Evolutionary conservation across 768 basidiomycete species (phyloP).

Genomic region (Mycena amicta): DNA sequence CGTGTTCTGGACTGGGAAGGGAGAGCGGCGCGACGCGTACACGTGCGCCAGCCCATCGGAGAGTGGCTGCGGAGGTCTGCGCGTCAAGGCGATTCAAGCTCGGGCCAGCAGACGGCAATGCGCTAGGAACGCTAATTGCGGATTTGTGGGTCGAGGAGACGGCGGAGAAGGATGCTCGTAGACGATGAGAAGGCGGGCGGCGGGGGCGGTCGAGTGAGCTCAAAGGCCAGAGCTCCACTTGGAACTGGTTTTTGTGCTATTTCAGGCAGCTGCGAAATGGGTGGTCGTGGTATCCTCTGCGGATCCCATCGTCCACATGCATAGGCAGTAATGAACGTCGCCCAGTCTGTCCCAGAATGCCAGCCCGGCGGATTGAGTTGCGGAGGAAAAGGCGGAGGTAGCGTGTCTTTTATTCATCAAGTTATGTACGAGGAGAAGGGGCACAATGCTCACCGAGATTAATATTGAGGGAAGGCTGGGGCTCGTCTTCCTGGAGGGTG

Average conservation of each 20-base stretch:
- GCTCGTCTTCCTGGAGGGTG: not conserved
- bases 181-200: constrained; percentile 18
- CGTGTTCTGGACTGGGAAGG: constrained; percentile 88
- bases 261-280: constrained; percentile 19
- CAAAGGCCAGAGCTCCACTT: constrained; percentile 27
- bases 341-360: constrained; percentile 55
- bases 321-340: constrained; percentile 76
- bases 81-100: constrained; percentile 49
- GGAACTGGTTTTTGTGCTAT: constrained; percentile 22
- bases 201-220: constrained; percentile 10
- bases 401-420: not conserved
- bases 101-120: constrained; percentile 7
- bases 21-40: constrained; percentile 86
- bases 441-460: not conserved
- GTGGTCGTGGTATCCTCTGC: constrained; percentile 64
- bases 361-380: not conserved
- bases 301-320: constrained; percentile 82
- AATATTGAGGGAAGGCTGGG: not conserved
- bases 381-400: not conserved
- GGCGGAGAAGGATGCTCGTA: constrained; percentile 19
- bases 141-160: constrained; percentile 21
- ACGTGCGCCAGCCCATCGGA: constrained; percentile 83
- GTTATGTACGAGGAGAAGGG: not conserved
- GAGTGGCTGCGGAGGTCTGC: constrained; percentile 73
- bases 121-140: constrained; percentile 2